phyloP scores from a whole-genome alignment of 495 filamentous ascomycete species.

The Lepraria neglecta region DNA sequence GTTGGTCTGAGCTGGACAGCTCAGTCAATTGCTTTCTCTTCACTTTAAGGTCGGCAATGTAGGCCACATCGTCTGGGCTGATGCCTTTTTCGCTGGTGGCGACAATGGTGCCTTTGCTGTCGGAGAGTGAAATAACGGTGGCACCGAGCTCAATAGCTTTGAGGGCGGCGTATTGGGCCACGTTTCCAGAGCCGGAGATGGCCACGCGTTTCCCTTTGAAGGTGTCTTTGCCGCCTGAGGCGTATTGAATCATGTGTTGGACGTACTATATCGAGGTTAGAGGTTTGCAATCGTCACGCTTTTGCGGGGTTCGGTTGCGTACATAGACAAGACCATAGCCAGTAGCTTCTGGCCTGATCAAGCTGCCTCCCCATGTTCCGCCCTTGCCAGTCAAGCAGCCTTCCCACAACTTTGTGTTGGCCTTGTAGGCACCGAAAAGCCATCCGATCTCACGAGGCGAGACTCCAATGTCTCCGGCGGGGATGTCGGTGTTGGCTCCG shows the following conservation, averaged over 20 bases:
- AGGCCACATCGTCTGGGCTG: constrained; percentile 67
- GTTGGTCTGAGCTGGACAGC: constrained; percentile 46
- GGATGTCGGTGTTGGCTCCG: constrained; percentile 90
- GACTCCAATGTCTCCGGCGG: constrained; percentile 92
- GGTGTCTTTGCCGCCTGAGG: constrained; percentile 68
- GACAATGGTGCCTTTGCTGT: constrained; percentile 79
- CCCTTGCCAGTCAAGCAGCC: constrained; percentile 96
- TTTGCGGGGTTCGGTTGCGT: constrained; percentile 20
- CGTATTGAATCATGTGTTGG: constrained; percentile 89
- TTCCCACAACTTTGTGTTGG: constrained; percentile 82
- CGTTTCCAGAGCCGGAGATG: constrained; percentile 96
- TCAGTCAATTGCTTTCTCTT: constrained; percentile 73
- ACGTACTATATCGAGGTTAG: constrained; percentile 52
- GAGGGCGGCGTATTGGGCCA: constrained; percentile 94
- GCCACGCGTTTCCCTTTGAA: constrained; percentile 91
- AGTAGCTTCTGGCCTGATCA: constrained; percentile 96
- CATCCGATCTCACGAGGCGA: constrained; percentile 84
- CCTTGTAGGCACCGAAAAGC: constrained; percentile 93
- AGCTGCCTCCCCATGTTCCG: constrained; percentile 79
- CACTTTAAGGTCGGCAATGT: constrained; percentile 79
- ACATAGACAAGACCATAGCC: constrained; percentile 93
- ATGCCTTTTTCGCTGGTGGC: constrained; percentile 57
- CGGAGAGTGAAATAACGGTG: constrained; percentile 87
- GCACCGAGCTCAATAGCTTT: constrained; percentile 96
- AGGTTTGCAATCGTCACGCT: background rate